phyloP scores from a whole-genome alignment of 1,284 basidiomycete genomes.

The Sutorius eximius region DNA sequence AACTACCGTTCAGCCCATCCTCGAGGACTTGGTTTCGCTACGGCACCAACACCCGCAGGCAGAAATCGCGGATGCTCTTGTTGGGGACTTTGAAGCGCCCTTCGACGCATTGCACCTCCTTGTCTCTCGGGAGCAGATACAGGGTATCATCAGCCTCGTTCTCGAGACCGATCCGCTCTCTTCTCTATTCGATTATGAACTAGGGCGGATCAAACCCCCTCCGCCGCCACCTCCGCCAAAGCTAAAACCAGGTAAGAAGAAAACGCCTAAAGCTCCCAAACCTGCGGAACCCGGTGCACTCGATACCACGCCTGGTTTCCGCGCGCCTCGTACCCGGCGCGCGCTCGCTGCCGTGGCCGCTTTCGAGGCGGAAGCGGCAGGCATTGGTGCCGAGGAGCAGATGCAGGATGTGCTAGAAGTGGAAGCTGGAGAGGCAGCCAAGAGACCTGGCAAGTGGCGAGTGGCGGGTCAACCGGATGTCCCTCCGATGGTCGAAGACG shows the following conservation, averaged over 20 bases:
- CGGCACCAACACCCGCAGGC: slow-evolving; percentile 18
- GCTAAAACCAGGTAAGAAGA: slow-evolving; percentile 36
- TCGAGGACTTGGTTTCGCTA: slow-evolving; percentile 54
- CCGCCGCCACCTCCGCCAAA: slow-evolving; percentile 45
- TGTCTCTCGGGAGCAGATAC: slow-evolving; percentile 49
- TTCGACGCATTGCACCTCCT: slow-evolving; percentile 56
- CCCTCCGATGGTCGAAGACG: slow-evolving; percentile 59
- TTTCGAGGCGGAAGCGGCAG: slow-evolving; percentile 43
- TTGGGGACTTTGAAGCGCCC: slow-evolving; percentile 74
- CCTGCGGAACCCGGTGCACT: slow-evolving; percentile 36
- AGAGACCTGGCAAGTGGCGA: slow-evolving; percentile 22
- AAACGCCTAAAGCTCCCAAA: slow-evolving; percentile 32
- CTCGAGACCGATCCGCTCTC: slow-evolving; percentile 60
- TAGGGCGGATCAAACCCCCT: slow-evolving; percentile 59
- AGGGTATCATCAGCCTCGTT: slow-evolving; percentile 51
- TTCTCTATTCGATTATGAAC: slow-evolving; percentile 67
- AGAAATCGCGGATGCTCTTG: slow-evolving; percentile 9
- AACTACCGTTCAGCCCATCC: slow-evolving; percentile 54
- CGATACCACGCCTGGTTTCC: slow-evolving; percentile 41
- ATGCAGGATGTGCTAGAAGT: slow-evolving; percentile 5
- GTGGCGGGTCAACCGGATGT: slow-evolving; percentile 36
- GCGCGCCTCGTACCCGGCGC: slow-evolving; percentile 48
- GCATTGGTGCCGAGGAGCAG: slow-evolving; percentile 6
- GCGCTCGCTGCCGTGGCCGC: slow-evolving; percentile 42
- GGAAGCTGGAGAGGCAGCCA: slow-evolving; percentile 14